Base-by-base conservation (phyloP, 441 rosid species). In the Gossypium gossypioides region DNA sequence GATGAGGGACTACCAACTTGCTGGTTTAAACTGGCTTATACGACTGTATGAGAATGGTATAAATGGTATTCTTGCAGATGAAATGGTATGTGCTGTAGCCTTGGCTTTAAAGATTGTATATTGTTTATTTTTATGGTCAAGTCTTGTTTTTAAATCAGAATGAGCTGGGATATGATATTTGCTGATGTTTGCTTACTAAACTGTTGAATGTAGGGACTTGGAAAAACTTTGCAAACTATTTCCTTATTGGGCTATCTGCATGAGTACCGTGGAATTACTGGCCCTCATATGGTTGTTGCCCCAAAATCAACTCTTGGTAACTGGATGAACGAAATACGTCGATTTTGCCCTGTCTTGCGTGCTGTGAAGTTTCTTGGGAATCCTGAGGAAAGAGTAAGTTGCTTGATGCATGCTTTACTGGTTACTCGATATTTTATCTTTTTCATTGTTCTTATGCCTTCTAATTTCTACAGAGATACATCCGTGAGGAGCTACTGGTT, bases 271-370 rank as follows among this genome's bases (percentile, higher is more conserved):
- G 98, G 96, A 85, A 96, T 96, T 65, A 85, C 87, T 72, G 97
- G 98, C 74, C 99, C 99, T 71, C 98, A 93, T 76, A 91, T 96
- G 99, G 99, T 96, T 48, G 99, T 96, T 85, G 97, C 99, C 68
- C 97, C 99, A 58, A 96, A 96, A 81, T 96, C 99, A 79, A 96
- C 99, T 34, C 97, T 96, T 81, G 99, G 99, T 68, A 96, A 96
- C 81, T 96, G 97, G 99, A 96, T 96, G 98, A 96, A 93, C 73
- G 99, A 96, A 84, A 93, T 96, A 77, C 92, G 90, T 37, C 94
- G 98, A n/a, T 96, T 96, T 80, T 96, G 99, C 74, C 97, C 98
- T 12, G 55, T 84, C 71, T 73, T 96, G 67, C 97, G 96, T 24
- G 94, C 98, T 72, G 91, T 96, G 16, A 96, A 96, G 73, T 96